A percentile compares a stretch with the other conserved stretches of the same genome.
Conservation (phyloP, 495 filamentous ascomycete species). For the Penicillium odoratum region DNA sequence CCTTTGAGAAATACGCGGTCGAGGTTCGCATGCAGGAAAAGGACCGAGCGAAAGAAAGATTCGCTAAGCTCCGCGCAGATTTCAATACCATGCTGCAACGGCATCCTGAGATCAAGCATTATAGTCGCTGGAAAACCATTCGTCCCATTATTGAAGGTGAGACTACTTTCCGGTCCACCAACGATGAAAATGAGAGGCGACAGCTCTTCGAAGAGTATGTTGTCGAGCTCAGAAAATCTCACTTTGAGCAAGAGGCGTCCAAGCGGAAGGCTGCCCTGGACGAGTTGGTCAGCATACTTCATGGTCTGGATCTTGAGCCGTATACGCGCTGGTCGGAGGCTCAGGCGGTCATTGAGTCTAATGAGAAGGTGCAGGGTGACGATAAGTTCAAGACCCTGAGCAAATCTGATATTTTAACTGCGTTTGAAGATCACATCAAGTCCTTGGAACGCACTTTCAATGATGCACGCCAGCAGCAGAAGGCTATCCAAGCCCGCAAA, state of each 20-base stretch:
- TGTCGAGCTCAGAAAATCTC: constrained; percentile 72
- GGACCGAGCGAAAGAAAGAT: constrained; percentile 90
- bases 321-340: constrained; percentile 96
- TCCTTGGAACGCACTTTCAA: constrained; percentile 86
- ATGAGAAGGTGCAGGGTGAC: constrained; percentile 78
- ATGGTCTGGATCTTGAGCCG: constrained; percentile 82
- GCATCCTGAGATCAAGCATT: constrained; percentile 96
- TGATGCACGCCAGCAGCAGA: constrained; percentile 82
- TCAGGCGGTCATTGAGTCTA: constrained; percentile 74
- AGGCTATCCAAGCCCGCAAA: constrained; percentile 71
- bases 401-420: constrained; percentile 87
- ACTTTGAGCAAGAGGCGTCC: constrained; percentile 70
- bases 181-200: constrained; percentile 83
- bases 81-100: constrained; percentile 95
- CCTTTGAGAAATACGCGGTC: constrained; percentile 93
- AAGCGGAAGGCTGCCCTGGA: constrained; percentile 81
- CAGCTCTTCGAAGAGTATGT: constrained; percentile 96
- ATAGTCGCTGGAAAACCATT: constrained; percentile 96
- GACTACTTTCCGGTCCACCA: constrained; percentile 89
- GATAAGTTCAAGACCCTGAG: constrained; percentile 85
- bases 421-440: constrained; percentile 95
- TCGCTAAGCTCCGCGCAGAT: constrained; percentile 88
- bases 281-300: constrained; percentile 76
- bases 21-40: constrained; percentile 92
- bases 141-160: constrained; percentile 93